Conservation (phyloP, 2,329 filamentous ascomycete species). For the Xylariaceae sp. region DNA sequence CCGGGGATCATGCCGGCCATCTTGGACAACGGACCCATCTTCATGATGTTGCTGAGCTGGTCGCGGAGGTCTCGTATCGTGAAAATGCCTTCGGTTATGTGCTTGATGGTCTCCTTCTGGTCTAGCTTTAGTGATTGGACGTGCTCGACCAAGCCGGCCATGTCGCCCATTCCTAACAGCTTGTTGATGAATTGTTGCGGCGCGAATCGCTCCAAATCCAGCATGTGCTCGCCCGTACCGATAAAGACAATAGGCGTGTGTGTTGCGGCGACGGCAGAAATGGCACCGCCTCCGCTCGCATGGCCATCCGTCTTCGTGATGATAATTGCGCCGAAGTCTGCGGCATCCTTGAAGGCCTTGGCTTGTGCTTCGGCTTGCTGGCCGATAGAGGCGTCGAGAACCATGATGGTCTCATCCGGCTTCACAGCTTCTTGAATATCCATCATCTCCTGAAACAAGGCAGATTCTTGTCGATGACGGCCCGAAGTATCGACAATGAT, state of each 20-base stretch:
- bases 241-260: slow-evolving; percentile 98
- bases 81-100: slow-evolving; percentile 95
- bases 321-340: slow-evolving; percentile 97
- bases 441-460: slow-evolving; percentile 95
- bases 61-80: slow-evolving; percentile 92
- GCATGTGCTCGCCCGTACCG: slow-evolving; percentile 95
- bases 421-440: slow-evolving; percentile 91
- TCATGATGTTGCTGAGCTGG: slow-evolving; percentile 98
- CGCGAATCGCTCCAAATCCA: slow-evolving; percentile 90
- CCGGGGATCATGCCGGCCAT: slow-evolving; percentile 99
- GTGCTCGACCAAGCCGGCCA: slow-evolving; percentile 92
- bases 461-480: slow-evolving; percentile 90
- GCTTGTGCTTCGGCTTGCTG: slow-evolving; percentile 94
- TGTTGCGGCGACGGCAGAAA: slow-evolving; percentile 94
- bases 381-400: slow-evolving; percentile 93
- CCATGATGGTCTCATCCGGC: slow-evolving; percentile 97
- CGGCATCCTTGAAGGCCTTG: slow-evolving; percentile 94
- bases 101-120: slow-evolving; percentile 99
- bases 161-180: slow-evolving; percentile 94
- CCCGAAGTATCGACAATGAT: slow-evolving; percentile 99
- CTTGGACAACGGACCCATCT: slow-evolving; percentile 97
- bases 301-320: slow-evolving; percentile 99
- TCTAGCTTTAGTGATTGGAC: slow-evolving; percentile 94
- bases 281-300: slow-evolving; percentile 92
- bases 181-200: slow-evolving; percentile 94